Conservation (phyloP, 169 alveolate genomes). For the Babesia gibsoni region DNA sequence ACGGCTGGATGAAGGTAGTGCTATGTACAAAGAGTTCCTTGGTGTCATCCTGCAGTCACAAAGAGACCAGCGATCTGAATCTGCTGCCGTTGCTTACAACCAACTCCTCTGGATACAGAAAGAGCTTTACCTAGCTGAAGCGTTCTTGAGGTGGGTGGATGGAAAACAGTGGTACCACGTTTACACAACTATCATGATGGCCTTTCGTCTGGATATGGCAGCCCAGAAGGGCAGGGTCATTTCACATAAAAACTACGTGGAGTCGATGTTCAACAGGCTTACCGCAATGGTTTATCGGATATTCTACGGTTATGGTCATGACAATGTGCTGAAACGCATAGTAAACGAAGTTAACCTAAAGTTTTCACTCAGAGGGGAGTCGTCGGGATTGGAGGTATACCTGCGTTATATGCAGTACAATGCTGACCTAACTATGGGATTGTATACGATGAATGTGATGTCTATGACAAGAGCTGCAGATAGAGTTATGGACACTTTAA, state of each 20-base stretch:
- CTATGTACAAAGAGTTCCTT: background rate
- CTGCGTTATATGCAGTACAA: background rate
- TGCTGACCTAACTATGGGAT: background rate
- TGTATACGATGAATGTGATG: background rate
- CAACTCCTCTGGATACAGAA: background rate
- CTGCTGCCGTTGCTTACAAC: background rate
- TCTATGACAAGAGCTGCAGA: background rate
- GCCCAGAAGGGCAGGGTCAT: background rate
- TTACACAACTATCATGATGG: constrained; percentile 2
- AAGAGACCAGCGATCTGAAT: background rate
- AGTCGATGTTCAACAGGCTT: background rate
- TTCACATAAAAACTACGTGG: background rate
- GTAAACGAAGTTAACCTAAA: background rate
- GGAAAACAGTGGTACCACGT: background rate
- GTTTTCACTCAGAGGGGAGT: background rate
- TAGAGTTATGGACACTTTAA: background rate
- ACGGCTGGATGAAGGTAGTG: no score
- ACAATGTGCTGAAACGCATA: background rate
- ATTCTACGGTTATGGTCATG: background rate
- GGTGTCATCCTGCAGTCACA: background rate
- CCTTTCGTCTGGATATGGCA: constrained; percentile 1
- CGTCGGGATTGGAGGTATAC: background rate
- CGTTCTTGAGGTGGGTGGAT: background rate
- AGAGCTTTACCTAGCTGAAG: constrained; percentile 10
- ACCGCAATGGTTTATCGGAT: background rate